Conservation (phyloP, 1,139 yeast species). For the Kurtzmaniella quercitrusa region DNA sequence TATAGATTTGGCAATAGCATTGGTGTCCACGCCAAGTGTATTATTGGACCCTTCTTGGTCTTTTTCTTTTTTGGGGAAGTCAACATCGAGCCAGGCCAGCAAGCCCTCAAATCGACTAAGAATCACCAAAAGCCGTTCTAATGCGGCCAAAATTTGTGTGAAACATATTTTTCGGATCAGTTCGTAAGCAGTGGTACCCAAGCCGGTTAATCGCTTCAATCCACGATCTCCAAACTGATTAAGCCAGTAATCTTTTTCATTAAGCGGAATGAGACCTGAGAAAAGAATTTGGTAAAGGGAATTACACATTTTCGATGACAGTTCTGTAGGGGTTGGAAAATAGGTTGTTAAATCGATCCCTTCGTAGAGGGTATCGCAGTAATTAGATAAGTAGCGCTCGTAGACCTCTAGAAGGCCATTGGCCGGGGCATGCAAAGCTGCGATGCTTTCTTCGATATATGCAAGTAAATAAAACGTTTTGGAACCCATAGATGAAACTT, state of each 20-base stretch:
- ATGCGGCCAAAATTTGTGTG: constrained; percentile 48
- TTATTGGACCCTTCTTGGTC: neutral
- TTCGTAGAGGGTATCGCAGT: constrained; percentile 19
- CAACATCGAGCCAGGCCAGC: constrained; percentile 31
- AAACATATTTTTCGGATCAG: constrained; percentile 41
- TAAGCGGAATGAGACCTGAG: constrained; percentile 52
- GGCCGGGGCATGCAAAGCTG: constrained; percentile 30
- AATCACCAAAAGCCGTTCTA: constrained; percentile 56
- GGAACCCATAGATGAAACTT: constrained; percentile 25
- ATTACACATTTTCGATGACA: constrained; percentile 9
- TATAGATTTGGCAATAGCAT: constrained; percentile 23
- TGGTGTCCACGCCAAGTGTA: constrained; percentile 26
- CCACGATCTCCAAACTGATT: constrained; percentile 68
- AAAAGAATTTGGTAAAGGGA: constrained; percentile 48
- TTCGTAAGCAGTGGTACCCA: constrained; percentile 51
- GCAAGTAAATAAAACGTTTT: constrained; percentile 27
- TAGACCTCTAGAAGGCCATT: constrained; percentile 38
- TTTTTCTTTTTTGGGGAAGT: neutral
- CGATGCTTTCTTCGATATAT: constrained; percentile 27
- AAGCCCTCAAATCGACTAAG: constrained; percentile 46
- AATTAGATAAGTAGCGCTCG: constrained; percentile 33
- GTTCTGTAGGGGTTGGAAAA: constrained; percentile 12
- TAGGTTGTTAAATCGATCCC: constrained; percentile 12
- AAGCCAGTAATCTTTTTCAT: constrained; percentile 37
- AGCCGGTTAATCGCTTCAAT: constrained; percentile 51